Evolutionary conservation across 2,329 filamentous ascomycete species (phyloP).

Genomic region (Ceratocystis eucalypticola): DNA sequence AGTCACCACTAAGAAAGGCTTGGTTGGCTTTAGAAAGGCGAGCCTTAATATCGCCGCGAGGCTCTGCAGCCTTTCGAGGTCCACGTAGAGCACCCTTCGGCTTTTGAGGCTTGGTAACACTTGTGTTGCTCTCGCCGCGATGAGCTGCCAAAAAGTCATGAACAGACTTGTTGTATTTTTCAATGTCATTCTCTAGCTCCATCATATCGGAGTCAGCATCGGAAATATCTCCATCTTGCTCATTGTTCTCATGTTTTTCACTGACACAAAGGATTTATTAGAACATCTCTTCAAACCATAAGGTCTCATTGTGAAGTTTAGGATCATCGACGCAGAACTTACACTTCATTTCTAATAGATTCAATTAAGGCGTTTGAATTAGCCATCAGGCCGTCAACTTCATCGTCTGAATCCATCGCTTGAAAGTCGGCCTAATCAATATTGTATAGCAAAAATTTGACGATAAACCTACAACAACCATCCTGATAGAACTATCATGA

Average conservation of each 20-base stretch:
- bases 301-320: background rate
- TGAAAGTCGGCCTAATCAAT: background rate
- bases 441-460: background rate
- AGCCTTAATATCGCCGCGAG: slow-evolving; percentile 56
- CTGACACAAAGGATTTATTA: slow-evolving; percentile 1
- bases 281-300: background rate
- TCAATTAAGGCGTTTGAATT: slow-evolving; percentile 14
- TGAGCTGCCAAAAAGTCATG: slow-evolving; percentile 31
- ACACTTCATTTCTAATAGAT: slow-evolving; percentile 18
- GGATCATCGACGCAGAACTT: background rate
- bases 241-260: background rate
- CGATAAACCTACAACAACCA: too few relatives aligned
- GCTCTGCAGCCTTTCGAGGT: slow-evolving; percentile 50
- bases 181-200: slow-evolving; percentile 33
- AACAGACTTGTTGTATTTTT: slow-evolving; percentile 32
- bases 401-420: slow-evolving; percentile 7
- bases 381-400: slow-evolving; percentile 7
- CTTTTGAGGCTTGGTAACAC: slow-evolving; percentile 18
- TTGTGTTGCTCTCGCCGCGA: slow-evolving; percentile 5
- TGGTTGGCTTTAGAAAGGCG: slow-evolving; percentile 53
- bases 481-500: too few relatives aligned
- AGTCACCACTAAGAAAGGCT: slow-evolving; percentile 49
- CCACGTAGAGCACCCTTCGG: slow-evolving; percentile 28
- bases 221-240: slow-evolving; percentile 25
- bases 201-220: slow-evolving; percentile 35